Evolutionary conservation across 2,329 filamentous ascomycete species (phyloP).

Genomic region (Phaeosphaeria sp.): DNA sequence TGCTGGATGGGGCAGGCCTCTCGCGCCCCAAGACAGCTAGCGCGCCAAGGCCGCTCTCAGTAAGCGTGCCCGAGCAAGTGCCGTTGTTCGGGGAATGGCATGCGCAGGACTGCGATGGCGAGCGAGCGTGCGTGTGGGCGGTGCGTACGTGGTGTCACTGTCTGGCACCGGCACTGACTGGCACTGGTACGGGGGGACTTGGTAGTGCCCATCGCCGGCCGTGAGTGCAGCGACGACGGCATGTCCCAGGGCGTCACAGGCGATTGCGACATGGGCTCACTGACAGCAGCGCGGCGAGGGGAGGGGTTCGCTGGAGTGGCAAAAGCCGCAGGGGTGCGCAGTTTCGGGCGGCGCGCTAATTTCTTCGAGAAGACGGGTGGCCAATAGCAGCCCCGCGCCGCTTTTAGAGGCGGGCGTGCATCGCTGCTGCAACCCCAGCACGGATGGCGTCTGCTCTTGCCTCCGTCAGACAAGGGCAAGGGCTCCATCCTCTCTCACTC

Average conservation of each 20-base stretch:
- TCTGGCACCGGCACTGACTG: no score
- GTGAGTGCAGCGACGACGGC: not conserved
- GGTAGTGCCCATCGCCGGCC: not conserved
- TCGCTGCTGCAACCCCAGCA: not conserved
- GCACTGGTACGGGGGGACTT: not conserved
- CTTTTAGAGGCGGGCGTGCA: constrained; percentile 12
- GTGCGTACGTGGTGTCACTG: not conserved
- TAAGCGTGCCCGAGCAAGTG: constrained; percentile 14
- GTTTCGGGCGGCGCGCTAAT: constrained; percentile 18
- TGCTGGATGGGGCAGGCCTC: no score
- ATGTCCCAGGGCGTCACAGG: not conserved
- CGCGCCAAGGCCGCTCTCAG: constrained; percentile 16
- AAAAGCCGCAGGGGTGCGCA: constrained; percentile 1
- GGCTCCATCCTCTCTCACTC: constrained; percentile 9
- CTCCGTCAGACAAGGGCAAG: constrained; percentile 17
- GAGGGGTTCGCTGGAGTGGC: constrained; percentile 2
- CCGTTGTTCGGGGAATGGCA: constrained; percentile 15
- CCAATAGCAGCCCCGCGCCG: constrained; percentile 16
- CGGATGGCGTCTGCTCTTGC: not conserved
- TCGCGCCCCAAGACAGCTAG: constrained; percentile 6
- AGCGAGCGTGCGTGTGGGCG: not conserved
- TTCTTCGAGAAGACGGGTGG: constrained; percentile 26
- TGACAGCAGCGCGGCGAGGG: not conserved
- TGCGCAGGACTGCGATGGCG: constrained; percentile 10
- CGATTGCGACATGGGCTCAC: not conserved